These are phyloP conservation scores for Candida broadrunensis DNA, from an alignment of 805 yeast genomes.

Conservation along the genomic window DNA sequence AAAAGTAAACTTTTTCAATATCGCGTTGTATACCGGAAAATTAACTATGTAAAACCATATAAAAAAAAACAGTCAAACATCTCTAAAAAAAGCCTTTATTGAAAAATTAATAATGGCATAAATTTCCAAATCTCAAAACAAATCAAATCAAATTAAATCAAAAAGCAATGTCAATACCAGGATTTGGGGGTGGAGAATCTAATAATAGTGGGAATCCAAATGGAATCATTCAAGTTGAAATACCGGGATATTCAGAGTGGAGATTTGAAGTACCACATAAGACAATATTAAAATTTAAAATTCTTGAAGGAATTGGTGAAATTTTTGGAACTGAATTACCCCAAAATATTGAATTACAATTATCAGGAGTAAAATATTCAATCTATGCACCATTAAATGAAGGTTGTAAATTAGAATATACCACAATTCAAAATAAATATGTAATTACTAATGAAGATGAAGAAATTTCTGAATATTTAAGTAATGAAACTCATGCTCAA, in stretches of 20 bases:
- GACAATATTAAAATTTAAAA: constrained; percentile 47
- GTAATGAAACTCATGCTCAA: constrained; percentile 67
- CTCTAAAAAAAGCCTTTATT: no score
- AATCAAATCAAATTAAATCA: background rate
- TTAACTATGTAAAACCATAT: background rate
- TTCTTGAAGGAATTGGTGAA: constrained; percentile 74
- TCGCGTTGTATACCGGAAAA: background rate
- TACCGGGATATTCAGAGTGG: constrained; percentile 63
- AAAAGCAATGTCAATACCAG: constrained; percentile 14
- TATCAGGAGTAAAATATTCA: constrained; percentile 37
- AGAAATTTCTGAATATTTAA: constrained; percentile 54
- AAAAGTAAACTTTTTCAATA: no score
- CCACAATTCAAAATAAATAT: constrained; percentile 15
- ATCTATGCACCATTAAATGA: constrained; percentile 46
- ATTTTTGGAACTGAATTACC: constrained; percentile 92
- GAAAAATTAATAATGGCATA: no score
- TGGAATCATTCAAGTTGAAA: constrained; percentile 14
- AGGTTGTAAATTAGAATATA: constrained; percentile 62
- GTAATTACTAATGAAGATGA: constrained; percentile 27
- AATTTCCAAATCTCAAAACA: background rate
- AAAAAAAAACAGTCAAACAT: no score
- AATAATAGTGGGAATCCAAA: background rate
- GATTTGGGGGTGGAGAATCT: constrained; percentile 2
- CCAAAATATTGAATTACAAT: constrained; percentile 48
- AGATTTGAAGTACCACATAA: constrained; percentile 64